These are phyloP conservation scores for Salix brachista DNA, from an alignment of 345 rosid genomes.

Conservation along the genomic window DNA sequence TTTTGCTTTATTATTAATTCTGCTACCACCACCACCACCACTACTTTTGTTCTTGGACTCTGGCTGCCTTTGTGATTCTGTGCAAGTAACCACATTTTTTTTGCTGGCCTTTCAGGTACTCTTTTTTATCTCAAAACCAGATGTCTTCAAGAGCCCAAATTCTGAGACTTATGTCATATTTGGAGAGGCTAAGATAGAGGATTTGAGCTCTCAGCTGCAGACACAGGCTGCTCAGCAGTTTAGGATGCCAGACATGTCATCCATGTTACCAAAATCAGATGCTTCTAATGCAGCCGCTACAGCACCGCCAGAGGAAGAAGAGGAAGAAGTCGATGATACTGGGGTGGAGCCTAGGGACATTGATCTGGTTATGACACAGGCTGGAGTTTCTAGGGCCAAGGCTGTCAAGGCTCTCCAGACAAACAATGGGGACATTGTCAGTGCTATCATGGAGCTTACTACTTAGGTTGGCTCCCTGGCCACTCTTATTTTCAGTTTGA, in stretches of 20 bases:
- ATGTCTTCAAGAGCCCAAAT: slow-evolving; percentile 84
- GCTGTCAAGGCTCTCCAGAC: slow-evolving; percentile 80
- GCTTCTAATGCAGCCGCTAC: slow-evolving; percentile 28
- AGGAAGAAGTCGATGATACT: slow-evolving; percentile 70
- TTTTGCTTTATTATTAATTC: not conserved
- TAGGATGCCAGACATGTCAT: slow-evolving; percentile 68
- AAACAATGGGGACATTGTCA: slow-evolving; percentile 74
- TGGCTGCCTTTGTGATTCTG: slow-evolving; percentile 1
- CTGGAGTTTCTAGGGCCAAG: slow-evolving; percentile 63
- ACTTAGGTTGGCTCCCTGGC: slow-evolving; percentile 30
- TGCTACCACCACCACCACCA: no score
- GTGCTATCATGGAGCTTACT: slow-evolving; percentile 91
- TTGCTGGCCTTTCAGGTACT: slow-evolving; percentile 42
- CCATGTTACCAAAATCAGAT: slow-evolving; percentile 55
- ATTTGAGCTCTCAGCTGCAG: slow-evolving; percentile 87
- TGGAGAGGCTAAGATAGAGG: slow-evolving; percentile 92
- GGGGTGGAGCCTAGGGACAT: slow-evolving; percentile 79
- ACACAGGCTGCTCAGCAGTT: slow-evolving; percentile 89
- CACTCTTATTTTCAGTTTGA: not conserved
- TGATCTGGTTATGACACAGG: slow-evolving; percentile 84
- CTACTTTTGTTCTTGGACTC: not conserved
- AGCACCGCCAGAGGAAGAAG: slow-evolving; percentile 56
- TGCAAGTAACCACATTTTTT: not conserved
- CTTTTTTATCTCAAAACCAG: slow-evolving; percentile 82
- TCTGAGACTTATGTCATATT: slow-evolving; percentile 81